phyloP scores from a whole-genome alignment of 148 eudicot species.

The Chenopodium formosanum region DNA sequence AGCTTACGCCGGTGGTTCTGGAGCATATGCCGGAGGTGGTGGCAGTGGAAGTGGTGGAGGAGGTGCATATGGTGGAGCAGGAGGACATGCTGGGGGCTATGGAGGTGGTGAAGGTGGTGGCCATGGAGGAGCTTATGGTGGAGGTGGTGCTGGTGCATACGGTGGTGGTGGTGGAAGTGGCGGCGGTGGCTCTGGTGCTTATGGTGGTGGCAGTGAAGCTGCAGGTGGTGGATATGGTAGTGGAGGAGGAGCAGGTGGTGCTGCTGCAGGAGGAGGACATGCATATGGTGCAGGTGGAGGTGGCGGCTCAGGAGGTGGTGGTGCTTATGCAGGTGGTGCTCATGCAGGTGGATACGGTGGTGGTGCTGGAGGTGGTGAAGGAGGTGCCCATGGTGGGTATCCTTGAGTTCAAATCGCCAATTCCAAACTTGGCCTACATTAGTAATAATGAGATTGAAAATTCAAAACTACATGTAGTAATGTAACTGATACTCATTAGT shows the following conservation, averaged over 20 bases:
- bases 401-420: conserved; percentile 19
- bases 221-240: conserved; percentile 26
- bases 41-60: conserved; percentile 10
- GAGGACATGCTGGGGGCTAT: conserved; percentile 13
- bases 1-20: conserved; percentile 22
- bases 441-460: conserved; percentile 21
- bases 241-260: conserved; percentile 32
- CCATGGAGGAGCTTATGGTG: conserved; percentile 24
- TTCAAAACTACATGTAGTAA: background rate
- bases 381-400: conserved; percentile 34
- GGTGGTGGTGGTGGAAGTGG: conserved; percentile 43
- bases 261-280: conserved; percentile 25
- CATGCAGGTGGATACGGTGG: conserved; percentile 43
- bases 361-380: conserved; percentile 39
- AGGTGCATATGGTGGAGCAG: conserved; percentile 18
- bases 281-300: conserved; percentile 26
- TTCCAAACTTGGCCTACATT: background rate
- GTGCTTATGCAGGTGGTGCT: conserved; percentile 23
- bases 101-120: conserved; percentile 31
- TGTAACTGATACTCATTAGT: conserved; percentile 2
- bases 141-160: conserved; percentile 31
- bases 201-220: conserved; percentile 32
- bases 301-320: conserved; percentile 29
- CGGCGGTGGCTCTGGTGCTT: conserved; percentile 22
- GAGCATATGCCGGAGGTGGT: conserved; percentile 4